Conservation (phyloP, 371 early-diverging fungal genomes). For the Rhizopus stolonifer region DNA sequence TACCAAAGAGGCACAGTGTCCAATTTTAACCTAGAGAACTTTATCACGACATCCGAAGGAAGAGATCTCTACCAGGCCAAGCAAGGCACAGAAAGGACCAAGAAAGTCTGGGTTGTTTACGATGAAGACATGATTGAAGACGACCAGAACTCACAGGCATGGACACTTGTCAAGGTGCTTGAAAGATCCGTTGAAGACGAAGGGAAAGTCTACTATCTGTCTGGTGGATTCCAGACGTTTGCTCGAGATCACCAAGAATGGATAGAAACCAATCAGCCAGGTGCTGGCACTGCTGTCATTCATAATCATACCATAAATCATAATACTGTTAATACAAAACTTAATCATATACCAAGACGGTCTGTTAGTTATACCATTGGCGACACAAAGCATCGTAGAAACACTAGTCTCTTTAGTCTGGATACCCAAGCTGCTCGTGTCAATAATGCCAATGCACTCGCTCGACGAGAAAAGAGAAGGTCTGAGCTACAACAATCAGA, state of each 20-base stretch:
- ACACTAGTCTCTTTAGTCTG: constrained; percentile 42
- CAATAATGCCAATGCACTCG: constrained; percentile 49
- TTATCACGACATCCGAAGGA: constrained; percentile 61
- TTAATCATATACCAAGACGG: constrained; percentile 30
- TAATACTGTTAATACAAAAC: constrained; percentile 15
- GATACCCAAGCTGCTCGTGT: constrained; percentile 51
- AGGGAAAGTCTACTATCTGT: constrained; percentile 36
- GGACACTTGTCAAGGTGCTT: constrained; percentile 18
- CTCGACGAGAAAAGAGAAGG: constrained; percentile 39
- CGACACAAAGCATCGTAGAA: constrained; percentile 27
- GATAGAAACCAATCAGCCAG: constrained; percentile 10
- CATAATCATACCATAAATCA: constrained; percentile 16
- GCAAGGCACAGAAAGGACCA: constrained; percentile 19
- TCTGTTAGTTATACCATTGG: constrained; percentile 39
- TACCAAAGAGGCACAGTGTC: constrained; percentile 56
- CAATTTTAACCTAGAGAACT: constrained; percentile 60
- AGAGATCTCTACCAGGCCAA: constrained; percentile 29
- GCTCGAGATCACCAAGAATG: constrained; percentile 3
- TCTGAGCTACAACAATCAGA: constrained; percentile 15
- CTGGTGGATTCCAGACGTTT: constrained; percentile 54
- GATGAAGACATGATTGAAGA: constrained; percentile 53
- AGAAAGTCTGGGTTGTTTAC: constrained; percentile 36
- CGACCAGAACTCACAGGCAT: constrained; percentile 9
- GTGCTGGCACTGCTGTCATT: no score
- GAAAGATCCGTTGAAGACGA: background rate